Conservation (phyloP, 768 basidiomycete species). For the Mycena venus region DNA sequence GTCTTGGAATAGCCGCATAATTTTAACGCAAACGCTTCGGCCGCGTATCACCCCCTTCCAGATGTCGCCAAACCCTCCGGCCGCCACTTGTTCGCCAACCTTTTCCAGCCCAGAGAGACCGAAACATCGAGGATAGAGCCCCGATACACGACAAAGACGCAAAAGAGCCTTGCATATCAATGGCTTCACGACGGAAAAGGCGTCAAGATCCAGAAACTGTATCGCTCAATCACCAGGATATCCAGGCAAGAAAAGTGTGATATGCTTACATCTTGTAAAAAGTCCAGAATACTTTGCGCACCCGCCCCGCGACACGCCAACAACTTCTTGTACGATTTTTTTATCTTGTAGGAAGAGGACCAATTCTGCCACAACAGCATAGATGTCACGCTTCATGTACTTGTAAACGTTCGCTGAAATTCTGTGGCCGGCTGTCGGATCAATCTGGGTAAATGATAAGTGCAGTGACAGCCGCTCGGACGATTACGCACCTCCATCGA, state of each 20-base stretch:
- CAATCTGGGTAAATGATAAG: not conserved
- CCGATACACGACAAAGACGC: conserved; percentile 22
- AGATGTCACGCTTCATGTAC: not conserved
- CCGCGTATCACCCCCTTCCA: conserved; percentile 24
- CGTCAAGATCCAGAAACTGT: conserved; percentile 17
- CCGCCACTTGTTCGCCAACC: conserved; percentile 23
- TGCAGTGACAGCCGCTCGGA: no score
- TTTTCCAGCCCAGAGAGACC: conserved; percentile 4
- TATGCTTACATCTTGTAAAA: conserved; percentile 22
- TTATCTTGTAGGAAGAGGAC: not conserved
- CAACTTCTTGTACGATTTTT: not conserved
- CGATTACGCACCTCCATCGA: not conserved
- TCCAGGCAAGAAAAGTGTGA: not conserved
- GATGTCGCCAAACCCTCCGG: conserved; percentile 29
- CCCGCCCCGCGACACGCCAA: not conserved
- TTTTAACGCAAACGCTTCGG: conserved; percentile 28
- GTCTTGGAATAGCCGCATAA: conserved; percentile 21
- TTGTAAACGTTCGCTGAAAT: not conserved
- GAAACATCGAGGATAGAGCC: conserved; percentile 23
- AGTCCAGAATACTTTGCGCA: conserved; percentile 13
- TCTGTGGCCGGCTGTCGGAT: not conserved
- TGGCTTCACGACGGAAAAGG: not conserved
- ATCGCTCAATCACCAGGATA: not conserved
- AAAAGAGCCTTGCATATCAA: conserved; percentile 11
- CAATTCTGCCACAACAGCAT: not conserved